phyloP scores from a whole-genome alignment of 2,329 filamentous ascomycete species.

The Teratosphaeria nubilosa region DNA sequence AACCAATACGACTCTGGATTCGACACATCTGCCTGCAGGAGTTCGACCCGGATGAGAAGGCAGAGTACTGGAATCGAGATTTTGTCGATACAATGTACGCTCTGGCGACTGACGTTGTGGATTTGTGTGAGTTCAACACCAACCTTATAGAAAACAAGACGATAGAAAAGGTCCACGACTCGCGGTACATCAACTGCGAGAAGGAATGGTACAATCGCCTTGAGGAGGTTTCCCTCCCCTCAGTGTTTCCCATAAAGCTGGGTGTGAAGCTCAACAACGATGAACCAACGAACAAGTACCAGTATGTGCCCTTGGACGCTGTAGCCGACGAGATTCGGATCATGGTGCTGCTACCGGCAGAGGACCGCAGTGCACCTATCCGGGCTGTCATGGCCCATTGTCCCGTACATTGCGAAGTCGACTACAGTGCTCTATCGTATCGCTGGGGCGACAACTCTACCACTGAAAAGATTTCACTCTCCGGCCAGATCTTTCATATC shows the following conservation, averaged over 20 bases:
- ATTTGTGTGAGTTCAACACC: conserved; percentile 6
- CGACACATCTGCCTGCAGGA: conserved; percentile 5
- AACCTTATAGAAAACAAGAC: conserved; percentile 1
- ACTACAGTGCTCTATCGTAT: conserved; percentile 6
- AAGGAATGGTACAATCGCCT: conserved; percentile 3
- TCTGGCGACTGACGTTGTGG: conserved; percentile 3
- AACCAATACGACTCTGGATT: conserved; percentile 2
- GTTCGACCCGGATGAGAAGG: not conserved
- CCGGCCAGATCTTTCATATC: not conserved
- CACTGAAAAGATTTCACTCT: not conserved
- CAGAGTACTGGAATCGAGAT: conserved; percentile 5
- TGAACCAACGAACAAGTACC: not conserved
- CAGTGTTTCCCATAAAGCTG: not conserved
- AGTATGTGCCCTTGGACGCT: not conserved
- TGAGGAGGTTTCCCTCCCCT: not conserved
- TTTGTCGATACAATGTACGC: conserved; percentile 6
- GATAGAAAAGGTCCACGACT: conserved; percentile 1
- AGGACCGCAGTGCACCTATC: not conserved
- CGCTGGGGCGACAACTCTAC: conserved; percentile 3
- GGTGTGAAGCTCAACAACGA: not conserved
- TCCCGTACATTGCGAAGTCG: conserved; percentile 4
- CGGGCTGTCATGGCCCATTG: conserved; percentile 4
- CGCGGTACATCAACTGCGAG: not conserved
- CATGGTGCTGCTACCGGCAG: not conserved
- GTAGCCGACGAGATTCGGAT: not conserved